Conservation (phyloP, 2,329 filamentous ascomycete species). For the Colletotrichum simmondsii region DNA sequence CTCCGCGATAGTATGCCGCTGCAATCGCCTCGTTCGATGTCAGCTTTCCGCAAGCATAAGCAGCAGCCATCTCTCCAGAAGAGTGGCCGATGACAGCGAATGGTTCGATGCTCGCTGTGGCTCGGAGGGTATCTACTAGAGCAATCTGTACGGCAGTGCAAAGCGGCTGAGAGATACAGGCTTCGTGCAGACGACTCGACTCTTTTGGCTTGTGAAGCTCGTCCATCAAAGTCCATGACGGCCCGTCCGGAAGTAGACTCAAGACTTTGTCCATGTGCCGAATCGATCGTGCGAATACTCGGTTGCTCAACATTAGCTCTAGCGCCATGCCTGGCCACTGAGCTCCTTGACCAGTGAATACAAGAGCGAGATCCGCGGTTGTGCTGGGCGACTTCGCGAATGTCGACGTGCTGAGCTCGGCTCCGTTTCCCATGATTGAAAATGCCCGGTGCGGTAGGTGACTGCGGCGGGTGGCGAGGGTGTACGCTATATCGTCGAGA, state of each 20-base stretch:
- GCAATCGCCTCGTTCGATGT: constrained; percentile 49
- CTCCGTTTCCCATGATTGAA: constrained; percentile 6
- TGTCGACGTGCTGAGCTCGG: not conserved
- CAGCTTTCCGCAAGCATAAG: constrained; percentile 41
- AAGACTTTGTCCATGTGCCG: constrained; percentile 31
- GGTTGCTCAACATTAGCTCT: constrained; percentile 35
- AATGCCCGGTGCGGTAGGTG: constrained; percentile 35
- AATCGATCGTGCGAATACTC: constrained; percentile 16
- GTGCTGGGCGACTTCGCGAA: not conserved
- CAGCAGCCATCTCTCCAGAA: constrained; percentile 45
- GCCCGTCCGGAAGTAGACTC: constrained; percentile 5
- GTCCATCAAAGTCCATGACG: constrained; percentile 35
- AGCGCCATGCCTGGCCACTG: constrained; percentile 46
- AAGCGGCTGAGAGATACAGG: constrained; percentile 42
- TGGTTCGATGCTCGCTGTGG: constrained; percentile 43
- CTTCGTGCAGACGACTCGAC: not conserved
- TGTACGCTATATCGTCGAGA: constrained; percentile 36
- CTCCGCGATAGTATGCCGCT: constrained; percentile 53
- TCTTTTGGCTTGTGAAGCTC: constrained; percentile 37
- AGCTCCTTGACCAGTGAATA: constrained; percentile 50
- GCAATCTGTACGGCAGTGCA: constrained; percentile 49
- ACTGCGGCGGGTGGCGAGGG: constrained; percentile 33
- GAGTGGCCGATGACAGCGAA: constrained; percentile 51
- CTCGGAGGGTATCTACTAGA: constrained; percentile 44
- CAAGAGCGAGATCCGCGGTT: constrained; percentile 30